Evolutionary conservation across 2,329 filamentous ascomycete species (phyloP).

Genomic region (Colletotrichum camelliae): DNA sequence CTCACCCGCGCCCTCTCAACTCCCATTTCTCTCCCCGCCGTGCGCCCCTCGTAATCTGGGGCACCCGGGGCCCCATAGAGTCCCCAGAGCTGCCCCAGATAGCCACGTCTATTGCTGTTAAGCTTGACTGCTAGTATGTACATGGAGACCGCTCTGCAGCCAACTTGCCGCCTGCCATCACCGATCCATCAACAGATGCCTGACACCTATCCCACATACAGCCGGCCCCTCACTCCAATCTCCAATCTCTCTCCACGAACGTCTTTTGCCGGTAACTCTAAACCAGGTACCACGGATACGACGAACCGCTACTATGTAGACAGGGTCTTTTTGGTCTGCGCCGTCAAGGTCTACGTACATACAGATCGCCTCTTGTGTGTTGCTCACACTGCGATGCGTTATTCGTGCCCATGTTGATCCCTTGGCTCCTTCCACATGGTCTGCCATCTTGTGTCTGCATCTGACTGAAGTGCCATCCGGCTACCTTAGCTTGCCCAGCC

Average conservation of each 20-base stretch:
- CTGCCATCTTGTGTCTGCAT: background rate
- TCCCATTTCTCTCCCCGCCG: background rate
- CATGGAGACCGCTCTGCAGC: background rate
- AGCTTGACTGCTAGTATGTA: background rate
- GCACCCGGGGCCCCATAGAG: background rate
- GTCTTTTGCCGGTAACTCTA: background rate
- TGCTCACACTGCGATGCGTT: background rate
- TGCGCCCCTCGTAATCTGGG: constrained; percentile 1
- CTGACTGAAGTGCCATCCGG: background rate
- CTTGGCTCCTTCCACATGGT: background rate
- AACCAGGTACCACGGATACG: background rate
- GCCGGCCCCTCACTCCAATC: background rate
- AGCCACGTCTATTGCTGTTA: constrained; percentile 3
- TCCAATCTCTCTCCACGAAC: background rate
- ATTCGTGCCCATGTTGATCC: background rate
- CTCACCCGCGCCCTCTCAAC: background rate
- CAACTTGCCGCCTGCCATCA: background rate
- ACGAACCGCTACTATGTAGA: background rate
- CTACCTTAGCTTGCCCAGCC: background rate
- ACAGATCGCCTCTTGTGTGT: background rate
- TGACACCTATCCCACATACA: background rate
- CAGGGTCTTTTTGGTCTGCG: background rate
- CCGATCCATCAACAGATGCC: background rate
- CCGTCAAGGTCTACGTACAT: background rate
- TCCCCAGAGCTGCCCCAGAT: background rate